Conservation (phyloP, 352 stramenopile species). For the Globisporangium ultimum region DNA sequence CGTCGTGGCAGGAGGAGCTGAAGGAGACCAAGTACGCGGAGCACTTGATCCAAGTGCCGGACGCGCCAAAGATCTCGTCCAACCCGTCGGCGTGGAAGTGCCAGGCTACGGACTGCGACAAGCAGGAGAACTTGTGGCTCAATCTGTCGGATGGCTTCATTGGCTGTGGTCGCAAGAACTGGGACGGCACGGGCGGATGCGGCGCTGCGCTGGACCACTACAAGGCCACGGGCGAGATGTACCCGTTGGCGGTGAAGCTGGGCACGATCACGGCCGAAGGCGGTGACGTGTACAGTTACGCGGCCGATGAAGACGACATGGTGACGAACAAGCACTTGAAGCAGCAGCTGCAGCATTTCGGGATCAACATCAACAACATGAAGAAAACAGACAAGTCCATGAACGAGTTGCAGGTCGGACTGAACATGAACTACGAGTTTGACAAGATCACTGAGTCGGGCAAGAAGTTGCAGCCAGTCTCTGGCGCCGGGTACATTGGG, state of each 20-base stretch:
- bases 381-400: slow-evolving; percentile 99
- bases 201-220: slow-evolving; percentile 97
- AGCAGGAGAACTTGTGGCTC: slow-evolving; percentile 98
- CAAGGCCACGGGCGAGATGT: slow-evolving; percentile 89
- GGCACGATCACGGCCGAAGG: slow-evolving; percentile 95
- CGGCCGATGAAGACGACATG: slow-evolving; percentile 96
- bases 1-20: slow-evolving; percentile 81
- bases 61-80: slow-evolving; percentile 59
- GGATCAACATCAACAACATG: slow-evolving; percentile 92
- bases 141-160: slow-evolving; percentile 94
- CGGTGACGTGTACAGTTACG: slow-evolving; percentile 98
- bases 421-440: slow-evolving; percentile 99
- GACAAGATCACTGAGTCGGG: slow-evolving; percentile 97
- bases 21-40: slow-evolving; percentile 77
- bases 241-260: slow-evolving; percentile 97
- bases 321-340: slow-evolving; percentile 94
- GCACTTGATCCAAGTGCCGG: slow-evolving; percentile 59
- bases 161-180: slow-evolving; percentile 90
- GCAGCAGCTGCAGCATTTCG: slow-evolving; percentile 93
- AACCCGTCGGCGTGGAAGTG: slow-evolving; percentile 80
- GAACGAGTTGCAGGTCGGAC: slow-evolving; percentile 95
- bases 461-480: slow-evolving; percentile 88
- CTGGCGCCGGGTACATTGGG: slow-evolving; percentile 91
- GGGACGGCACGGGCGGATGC: slow-evolving; percentile 95
- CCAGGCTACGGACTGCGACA: slow-evolving; percentile 92